A percentile compares a stretch with the other conserved stretches of the same genome.
Evolutionary conservation across 306 rosid genomes (phyloP).

Genomic region (Boehmeria nivea): DNA sequence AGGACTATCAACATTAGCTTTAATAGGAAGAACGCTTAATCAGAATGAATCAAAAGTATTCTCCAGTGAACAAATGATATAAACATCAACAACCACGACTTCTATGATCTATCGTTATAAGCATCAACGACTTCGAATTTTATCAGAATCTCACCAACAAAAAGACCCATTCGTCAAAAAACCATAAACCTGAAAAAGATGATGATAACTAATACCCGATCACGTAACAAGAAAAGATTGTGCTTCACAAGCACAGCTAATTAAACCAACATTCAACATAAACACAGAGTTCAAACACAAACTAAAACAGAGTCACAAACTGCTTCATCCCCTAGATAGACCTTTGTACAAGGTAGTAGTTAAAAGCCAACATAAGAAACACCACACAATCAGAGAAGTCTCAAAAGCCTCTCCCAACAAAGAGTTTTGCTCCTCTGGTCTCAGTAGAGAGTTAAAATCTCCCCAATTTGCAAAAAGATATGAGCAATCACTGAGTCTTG

Average conservation of each 20-base stretch:
- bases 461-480: no score
- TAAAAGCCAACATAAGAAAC: not conserved
- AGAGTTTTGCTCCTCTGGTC: not conserved
- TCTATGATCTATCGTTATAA: no score
- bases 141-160: no score
- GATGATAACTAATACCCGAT: not conserved
- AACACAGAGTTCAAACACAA: not conserved
- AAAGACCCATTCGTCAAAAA: no score
- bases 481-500: constrained; percentile 23
- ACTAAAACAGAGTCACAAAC: not conserved
- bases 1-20: no score
- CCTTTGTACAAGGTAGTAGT: not conserved
- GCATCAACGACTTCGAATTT: no score
- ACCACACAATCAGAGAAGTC: not conserved
- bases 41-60: no score
- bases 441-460: not conserved
- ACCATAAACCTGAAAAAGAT: not conserved
- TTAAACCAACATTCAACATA: not conserved
- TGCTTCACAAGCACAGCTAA: not conserved
- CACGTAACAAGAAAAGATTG: not conserved
- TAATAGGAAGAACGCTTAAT: no score
- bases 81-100: no score
- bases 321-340: not conserved
- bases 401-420: not conserved
- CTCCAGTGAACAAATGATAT: no score